Evolutionary conservation across 768 basidiomycete species (phyloP).

Genomic region (Mrakia blollopis): DNA sequence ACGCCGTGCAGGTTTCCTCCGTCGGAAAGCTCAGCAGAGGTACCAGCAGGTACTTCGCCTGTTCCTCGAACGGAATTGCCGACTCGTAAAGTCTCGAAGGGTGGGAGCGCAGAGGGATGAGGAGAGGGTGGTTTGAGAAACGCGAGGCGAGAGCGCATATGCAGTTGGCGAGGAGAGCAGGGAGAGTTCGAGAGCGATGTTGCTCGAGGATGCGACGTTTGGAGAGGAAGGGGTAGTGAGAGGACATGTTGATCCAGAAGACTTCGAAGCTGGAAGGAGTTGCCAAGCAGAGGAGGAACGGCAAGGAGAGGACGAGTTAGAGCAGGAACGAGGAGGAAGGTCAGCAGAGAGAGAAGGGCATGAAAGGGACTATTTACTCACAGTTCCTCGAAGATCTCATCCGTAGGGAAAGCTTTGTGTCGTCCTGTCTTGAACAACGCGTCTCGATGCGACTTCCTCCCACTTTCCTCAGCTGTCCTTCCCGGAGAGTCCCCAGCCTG

Average conservation of each 20-base stretch:
- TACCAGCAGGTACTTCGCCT: conserved; percentile 28
- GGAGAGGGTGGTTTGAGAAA: conserved; percentile 26
- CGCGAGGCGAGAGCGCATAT: conserved; percentile 28
- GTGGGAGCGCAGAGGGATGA: conserved; percentile 4
- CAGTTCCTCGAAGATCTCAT: conserved; percentile 14
- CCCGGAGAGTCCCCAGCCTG: not conserved
- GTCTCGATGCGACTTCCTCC: not conserved
- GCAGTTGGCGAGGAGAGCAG: conserved; percentile 24
- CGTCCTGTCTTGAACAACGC: conserved; percentile 9
- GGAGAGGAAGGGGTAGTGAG: conserved; percentile 26
- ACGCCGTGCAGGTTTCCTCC: conserved; percentile 20
- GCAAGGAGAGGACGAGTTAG: not conserved
- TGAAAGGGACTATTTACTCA: not conserved
- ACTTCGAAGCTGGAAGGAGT: conserved; percentile 15
- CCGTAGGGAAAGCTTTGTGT: not conserved
- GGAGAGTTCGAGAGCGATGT: conserved; percentile 20
- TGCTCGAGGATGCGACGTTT: conserved; percentile 25
- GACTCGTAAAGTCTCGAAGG: not conserved
- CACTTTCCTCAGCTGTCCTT: not conserved
- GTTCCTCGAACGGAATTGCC: conserved; percentile 28
- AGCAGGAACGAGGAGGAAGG: too few relatives aligned
- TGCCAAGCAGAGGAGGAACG: not conserved
- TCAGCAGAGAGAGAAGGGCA: too few relatives aligned
- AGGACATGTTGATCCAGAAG: conserved; percentile 22
- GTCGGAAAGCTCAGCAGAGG: conserved; percentile 27